Evolutionary conservation across 2,329 filamentous ascomycete species (phyloP), one percentile per base, ranked within the genome.

Genomic region (Colletotrichum salicis): DNA sequence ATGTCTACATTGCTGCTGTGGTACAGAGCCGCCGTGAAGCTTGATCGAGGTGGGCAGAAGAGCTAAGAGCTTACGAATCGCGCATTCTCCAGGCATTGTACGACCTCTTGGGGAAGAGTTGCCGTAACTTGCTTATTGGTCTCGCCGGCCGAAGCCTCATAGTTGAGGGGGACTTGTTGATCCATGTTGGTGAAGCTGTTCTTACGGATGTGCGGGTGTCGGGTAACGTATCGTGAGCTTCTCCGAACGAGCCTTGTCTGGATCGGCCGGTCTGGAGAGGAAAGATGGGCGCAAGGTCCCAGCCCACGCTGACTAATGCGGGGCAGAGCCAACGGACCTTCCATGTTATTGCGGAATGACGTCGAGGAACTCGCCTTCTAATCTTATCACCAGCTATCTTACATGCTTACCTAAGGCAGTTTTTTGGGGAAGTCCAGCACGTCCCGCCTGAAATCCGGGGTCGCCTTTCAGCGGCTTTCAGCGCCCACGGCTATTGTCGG

Each of bases 71-170:
- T 77, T 89, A 97, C 95, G 84, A 98, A 99, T 77, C 96, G 92
- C 61, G 96, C 94, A 84, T 98, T 98, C 80, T 97, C 92, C 29
- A 99, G 90, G 80, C 95, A 98, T 78, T 95, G 92, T 13, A 96
- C 89, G 27, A 98, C 96, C 82, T 98, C 95, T 4, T 88, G 85
- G 0, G 96, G 96, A 2, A 98, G 88, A 10, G 88, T 88, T 70
- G 87, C 86, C 48, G 93, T 92, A 71, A 89, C 82, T 80, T 92
- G 90, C 74, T 91, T 92, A 81, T 95, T 87, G 56, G 90, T 94
- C 67, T 92, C 88, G 74, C 92, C 91, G 63, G 91, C 90, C 7
- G 93, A 95, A 70, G 92, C 89, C 81, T 94, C 92, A 80, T 93
- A 92, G 79, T 91, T 93, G 73, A 95, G 87, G 3, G 92, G 91